Percentiles rank a stretch among this genome's conserved stretches.
phyloP scores from a whole-genome alignment of 192 early-diverging fungal genomes.

The Linnemannia elongata region DNA sequence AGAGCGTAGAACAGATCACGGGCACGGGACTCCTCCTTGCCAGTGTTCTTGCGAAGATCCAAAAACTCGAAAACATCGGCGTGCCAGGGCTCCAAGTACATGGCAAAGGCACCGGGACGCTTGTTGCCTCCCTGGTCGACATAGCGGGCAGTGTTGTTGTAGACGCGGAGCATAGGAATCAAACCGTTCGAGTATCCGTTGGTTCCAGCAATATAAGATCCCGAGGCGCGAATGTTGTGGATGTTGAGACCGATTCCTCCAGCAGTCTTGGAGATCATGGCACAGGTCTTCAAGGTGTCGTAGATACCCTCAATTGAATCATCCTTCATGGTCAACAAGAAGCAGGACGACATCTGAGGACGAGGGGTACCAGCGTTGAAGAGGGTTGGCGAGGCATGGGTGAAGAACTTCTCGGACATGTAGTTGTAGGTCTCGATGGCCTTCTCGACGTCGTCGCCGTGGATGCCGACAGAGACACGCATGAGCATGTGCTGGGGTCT shows the following conservation, averaged over 20 bases:
- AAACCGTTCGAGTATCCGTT: conserved; percentile 98
- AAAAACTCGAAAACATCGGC: conserved; percentile 97
- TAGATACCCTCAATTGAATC: conserved; percentile 99
- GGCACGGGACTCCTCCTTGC: conserved; percentile 97
- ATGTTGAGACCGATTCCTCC: conserved; percentile 98
- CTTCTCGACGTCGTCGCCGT: conserved; percentile 90
- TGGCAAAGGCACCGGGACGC: conserved; percentile 97
- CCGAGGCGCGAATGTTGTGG: conserved; percentile 95
- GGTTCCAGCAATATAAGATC: conserved; percentile 98
- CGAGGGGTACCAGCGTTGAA: conserved; percentile 98
- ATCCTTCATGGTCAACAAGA: conserved; percentile 95
- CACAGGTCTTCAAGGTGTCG: conserved; percentile 96
- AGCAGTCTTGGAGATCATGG: conserved; percentile 98
- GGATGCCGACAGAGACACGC: conserved; percentile 98
- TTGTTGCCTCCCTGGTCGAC: conserved; percentile 99
- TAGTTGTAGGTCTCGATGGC: conserved; percentile 96
- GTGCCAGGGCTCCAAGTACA: conserved; percentile 99
- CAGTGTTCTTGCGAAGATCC: conserved; percentile 97
- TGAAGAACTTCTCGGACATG: conserved; percentile 95
- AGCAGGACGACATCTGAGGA: conserved; percentile 96
- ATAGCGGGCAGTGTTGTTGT: conserved; percentile 98
- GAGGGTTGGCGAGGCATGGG: conserved; percentile 96
- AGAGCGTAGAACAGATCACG: conserved; percentile 98
- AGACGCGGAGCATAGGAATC: conserved; percentile 98
- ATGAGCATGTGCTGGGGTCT: conserved; percentile 98